Base-by-base conservation (phyloP, 2,329 filamentous ascomycete genomes). In the Penicillium psychrosexuale region DNA sequence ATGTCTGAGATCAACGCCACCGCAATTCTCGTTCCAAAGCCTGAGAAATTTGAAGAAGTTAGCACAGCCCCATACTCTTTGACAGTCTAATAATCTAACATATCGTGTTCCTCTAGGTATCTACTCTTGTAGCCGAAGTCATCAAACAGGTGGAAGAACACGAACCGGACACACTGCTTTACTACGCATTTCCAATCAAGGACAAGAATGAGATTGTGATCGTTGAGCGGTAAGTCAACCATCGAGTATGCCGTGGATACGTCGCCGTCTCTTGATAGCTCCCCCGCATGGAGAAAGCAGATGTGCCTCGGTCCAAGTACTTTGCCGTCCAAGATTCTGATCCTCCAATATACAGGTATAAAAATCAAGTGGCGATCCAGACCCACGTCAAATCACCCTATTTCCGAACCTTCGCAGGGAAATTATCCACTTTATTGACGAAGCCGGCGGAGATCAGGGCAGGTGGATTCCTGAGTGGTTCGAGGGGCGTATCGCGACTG, bases 1-100 rank as follows among this genome's bases (percentile, higher is more conserved):
- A 72, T 71, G 68, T 57, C 65, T 9, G 68, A 66, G 56, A 62
- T 71, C 22, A 69, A 72, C 46, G 58, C 70, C 40, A 56, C 67
- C 15, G 70, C 67, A 12, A 61, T 65, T 9, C 55, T 72, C 39
- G 61, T 61, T 43, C 63, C 67, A 13, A 67, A 71, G 60, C 61
- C 69, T 3, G 69, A 63, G 42, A 70, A 72, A 33, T 59, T 66
- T 8, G 63, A 70, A 30, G 70, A 71, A 55, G 70, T 72, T 9
- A 50, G 62, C 49, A 19, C 12, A 33, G 5, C 13, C n/a, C n/a
- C 12, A 9, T n/a, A 11, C 3, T 33, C 22, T 15, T 45, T 15
- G 12, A 5, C 6, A 9, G 15, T 5, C 43, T 7, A 9, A 13
- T 15, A 24, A 24, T 17, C 47, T 47, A 13, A 43, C 33, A 12